Evolutionary conservation across 176 grass and related monocot species (phyloP).

Genomic region (Miscanthus lutarioriparius): DNA sequence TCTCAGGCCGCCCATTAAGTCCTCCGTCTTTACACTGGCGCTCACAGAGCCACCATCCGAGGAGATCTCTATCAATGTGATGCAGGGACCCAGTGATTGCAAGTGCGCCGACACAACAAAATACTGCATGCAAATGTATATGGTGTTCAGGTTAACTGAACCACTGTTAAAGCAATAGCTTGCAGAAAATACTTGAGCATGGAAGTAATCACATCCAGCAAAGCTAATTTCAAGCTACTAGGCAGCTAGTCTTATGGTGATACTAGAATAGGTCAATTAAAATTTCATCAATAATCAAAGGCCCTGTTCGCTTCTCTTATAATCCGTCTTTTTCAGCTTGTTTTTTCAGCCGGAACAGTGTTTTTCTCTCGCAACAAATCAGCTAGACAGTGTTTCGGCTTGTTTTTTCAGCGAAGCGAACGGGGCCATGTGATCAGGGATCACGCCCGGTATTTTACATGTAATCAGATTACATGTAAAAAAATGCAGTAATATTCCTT

Average conservation of each 20-base stretch:
- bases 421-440: too few relatives aligned
- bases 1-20: conserved; percentile 84
- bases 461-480: not conserved
- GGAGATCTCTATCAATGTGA: conserved; percentile 90
- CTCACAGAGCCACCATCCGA: conserved; percentile 95
- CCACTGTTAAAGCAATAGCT: not conserved
- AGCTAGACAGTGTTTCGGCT: too few relatives aligned
- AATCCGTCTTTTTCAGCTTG: too few relatives aligned
- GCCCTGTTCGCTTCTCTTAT: too few relatives aligned
- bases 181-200: conserved; percentile 18
- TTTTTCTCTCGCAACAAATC: too few relatives aligned
- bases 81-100: conserved; percentile 73
- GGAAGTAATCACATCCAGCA: conserved; percentile 19
- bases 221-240: conserved; percentile 19
- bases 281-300: not conserved
- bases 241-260: not conserved
- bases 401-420: too few relatives aligned
- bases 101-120: conserved; percentile 84
- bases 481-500: not conserved
- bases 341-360: too few relatives aligned
- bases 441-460: too few relatives aligned
- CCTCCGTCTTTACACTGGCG: conserved; percentile 90
- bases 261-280: not conserved
- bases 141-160: conserved; percentile 17
- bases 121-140: conserved; percentile 58